Conservation (phyloP, 2,329 filamentous ascomycete genomes). For the Hymenoscyphus repandus region DNA sequence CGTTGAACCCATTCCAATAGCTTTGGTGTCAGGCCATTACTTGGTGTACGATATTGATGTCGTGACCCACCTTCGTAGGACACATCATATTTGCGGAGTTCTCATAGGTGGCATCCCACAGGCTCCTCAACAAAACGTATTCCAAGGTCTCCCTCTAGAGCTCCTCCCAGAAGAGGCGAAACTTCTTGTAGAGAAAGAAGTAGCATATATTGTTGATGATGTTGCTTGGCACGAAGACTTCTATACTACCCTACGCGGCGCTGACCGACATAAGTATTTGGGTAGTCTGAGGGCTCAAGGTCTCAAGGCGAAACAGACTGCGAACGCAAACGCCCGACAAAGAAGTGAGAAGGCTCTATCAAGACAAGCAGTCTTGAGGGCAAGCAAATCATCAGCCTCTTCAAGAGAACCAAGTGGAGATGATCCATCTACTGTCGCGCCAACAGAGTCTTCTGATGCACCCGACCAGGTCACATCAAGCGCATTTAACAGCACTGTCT, state of each 20-base stretch:
- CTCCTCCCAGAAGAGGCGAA: constrained; percentile 86
- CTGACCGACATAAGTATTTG: constrained; percentile 59
- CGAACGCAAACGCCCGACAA: constrained; percentile 24
- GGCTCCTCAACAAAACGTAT: constrained; percentile 90
- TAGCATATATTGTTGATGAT: constrained; percentile 79
- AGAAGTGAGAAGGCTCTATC: constrained; percentile 23
- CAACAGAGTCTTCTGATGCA: constrained; percentile 2
- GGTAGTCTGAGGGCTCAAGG: constrained; percentile 41
- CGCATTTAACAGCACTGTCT: too few relatives aligned
- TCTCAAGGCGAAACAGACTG: constrained; percentile 43
- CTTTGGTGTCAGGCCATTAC: constrained; percentile 73
- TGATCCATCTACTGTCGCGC: background rate
- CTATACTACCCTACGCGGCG: constrained; percentile 52
- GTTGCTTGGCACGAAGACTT: constrained; percentile 60
- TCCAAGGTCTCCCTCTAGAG: constrained; percentile 82
- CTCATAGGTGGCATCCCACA: constrained; percentile 86
- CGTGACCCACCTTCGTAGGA: constrained; percentile 70
- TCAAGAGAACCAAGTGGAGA: constrained; percentile 8
- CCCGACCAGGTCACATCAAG: background rate
- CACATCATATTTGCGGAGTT: constrained; percentile 80
- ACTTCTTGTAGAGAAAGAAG: constrained; percentile 69
- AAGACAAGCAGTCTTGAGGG: constrained; percentile 24
- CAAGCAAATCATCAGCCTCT: constrained; percentile 8
- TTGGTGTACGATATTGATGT: constrained; percentile 84
- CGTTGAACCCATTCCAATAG: constrained; percentile 67